A percentile compares a stretch with the other conserved stretches of the same genome.
Conservation (phyloP, 2,329 filamentous ascomycete genomes). For the Diaporthe aspalathi region DNA sequence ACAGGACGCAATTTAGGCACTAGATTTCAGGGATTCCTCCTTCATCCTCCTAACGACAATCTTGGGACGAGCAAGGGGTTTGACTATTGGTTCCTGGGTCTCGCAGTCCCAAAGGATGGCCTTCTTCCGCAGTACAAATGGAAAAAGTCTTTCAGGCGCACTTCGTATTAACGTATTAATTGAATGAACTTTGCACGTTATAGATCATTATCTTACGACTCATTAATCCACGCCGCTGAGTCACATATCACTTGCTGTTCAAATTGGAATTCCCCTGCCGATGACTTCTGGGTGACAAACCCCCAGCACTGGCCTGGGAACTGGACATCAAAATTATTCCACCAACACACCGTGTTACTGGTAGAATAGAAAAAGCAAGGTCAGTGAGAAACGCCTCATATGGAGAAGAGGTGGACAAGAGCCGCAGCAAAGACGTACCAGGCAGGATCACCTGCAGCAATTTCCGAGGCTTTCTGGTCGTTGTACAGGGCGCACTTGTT, state of each 20-base stretch:
- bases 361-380: background rate
- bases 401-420: background rate
- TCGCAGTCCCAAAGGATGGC: too few relatives aligned
- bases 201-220: background rate
- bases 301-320: background rate
- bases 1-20: too few relatives aligned
- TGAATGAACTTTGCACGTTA: background rate
- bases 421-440: background rate
- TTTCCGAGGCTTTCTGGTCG: background rate
- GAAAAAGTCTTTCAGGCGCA: too few relatives aligned
- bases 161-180: too few relatives aligned
- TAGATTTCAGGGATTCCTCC: too few relatives aligned
- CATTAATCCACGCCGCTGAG: background rate
- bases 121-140: too few relatives aligned
- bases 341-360: constrained; percentile 16
- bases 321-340: background rate
- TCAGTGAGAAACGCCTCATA: background rate
- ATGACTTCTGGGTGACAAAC: background rate
- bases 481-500: background rate
- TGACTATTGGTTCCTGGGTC: too few relatives aligned
- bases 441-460: background rate
- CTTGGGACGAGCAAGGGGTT: too few relatives aligned
- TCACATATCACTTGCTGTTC: background rate
- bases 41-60: too few relatives aligned
- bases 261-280: constrained; percentile 3